These are phyloP conservation scores for Staphylotrichum longicolle DNA, from an alignment of 495 filamentous ascomycete species.

Conservation along the genomic window DNA sequence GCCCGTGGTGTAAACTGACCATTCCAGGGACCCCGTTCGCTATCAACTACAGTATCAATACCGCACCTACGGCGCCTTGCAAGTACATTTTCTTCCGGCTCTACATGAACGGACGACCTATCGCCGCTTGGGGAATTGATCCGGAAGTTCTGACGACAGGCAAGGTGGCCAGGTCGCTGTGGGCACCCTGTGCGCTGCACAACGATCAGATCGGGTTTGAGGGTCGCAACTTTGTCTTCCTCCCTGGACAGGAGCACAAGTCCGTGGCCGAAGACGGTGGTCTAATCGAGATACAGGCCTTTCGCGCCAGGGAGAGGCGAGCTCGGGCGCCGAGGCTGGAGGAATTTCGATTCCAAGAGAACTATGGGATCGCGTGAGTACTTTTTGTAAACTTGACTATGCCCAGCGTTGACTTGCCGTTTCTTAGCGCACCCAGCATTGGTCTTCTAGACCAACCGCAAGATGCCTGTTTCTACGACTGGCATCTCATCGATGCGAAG, in stretches of 20 bases:
- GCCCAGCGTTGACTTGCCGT: slow-evolving; percentile 9
- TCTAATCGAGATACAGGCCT: slow-evolving; percentile 51
- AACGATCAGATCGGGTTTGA: slow-evolving; percentile 37
- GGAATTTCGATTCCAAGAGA: slow-evolving; percentile 39
- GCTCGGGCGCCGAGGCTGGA: slow-evolving; percentile 36
- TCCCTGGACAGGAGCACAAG: slow-evolving; percentile 34
- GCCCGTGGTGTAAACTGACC: neutral
- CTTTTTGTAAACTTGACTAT: neutral
- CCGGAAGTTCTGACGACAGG: slow-evolving; percentile 29
- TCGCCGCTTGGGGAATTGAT: slow-evolving; percentile 50
- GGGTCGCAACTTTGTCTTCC: slow-evolving; percentile 44
- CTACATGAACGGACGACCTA: slow-evolving; percentile 48
- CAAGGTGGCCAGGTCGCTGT: slow-evolving; percentile 44
- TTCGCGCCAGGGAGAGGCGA: slow-evolving; percentile 43
- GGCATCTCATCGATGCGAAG: slow-evolving; percentile 45
- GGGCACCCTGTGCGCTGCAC: slow-evolving; percentile 36
- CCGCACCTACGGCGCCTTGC: slow-evolving; percentile 30
- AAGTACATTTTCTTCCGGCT: slow-evolving; percentile 51
- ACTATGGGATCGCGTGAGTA: slow-evolving; percentile 49
- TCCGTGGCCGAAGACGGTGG: slow-evolving; percentile 51
- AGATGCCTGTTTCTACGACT: slow-evolving; percentile 47
- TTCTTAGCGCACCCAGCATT: slow-evolving; percentile 40
- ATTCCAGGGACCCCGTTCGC: slow-evolving; percentile 45
- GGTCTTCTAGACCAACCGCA: slow-evolving; percentile 50
- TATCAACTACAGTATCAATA: slow-evolving; percentile 42